Evolutionary conservation across 2,329 filamentous ascomycete species (phyloP).

Genomic region (Trichoderma semiorbis): DNA sequence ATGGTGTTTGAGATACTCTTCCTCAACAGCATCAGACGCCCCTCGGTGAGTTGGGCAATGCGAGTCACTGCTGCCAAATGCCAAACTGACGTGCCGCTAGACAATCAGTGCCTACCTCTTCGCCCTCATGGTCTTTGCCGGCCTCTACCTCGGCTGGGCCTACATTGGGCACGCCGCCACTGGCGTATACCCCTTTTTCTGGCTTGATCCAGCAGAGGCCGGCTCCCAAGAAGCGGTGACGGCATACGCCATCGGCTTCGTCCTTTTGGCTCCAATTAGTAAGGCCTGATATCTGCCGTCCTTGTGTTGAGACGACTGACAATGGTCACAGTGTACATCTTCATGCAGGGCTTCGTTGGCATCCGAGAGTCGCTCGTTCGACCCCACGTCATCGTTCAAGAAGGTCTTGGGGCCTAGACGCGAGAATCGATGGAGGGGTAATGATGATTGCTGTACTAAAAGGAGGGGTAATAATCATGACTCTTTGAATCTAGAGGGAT

Average conservation of each 20-base stretch:
- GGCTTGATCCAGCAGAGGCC: constrained; percentile 45
- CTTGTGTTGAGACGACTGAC: background rate
- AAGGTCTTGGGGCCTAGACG: constrained; percentile 1
- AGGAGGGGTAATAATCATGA: background rate
- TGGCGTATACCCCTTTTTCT: constrained; percentile 47
- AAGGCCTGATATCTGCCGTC: constrained; percentile 27
- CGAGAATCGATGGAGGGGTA: background rate
- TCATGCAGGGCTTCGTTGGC: constrained; percentile 48
- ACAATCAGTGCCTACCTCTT: constrained; percentile 43
- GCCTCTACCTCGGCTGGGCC: constrained; percentile 49
- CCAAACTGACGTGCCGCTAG: constrained; percentile 31
- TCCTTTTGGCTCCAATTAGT: constrained; percentile 44
- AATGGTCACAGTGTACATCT: constrained; percentile 41
- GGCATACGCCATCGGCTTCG: constrained; percentile 43
- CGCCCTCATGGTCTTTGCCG: constrained; percentile 39
- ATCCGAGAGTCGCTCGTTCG: constrained; percentile 44
- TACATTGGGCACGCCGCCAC: constrained; percentile 45
- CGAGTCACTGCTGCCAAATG: background rate
- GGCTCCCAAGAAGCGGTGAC: constrained; percentile 43
- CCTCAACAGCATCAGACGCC: constrained; percentile 53
- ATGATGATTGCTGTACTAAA: background rate
- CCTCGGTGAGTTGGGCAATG: constrained; percentile 37
- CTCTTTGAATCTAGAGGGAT: background rate
- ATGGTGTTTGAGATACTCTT: constrained; percentile 45
- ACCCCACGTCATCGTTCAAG: constrained; percentile 19